phyloP scores from a whole-genome alignment of 169 alveolate species.

The Toxoplasma gondii region DNA sequence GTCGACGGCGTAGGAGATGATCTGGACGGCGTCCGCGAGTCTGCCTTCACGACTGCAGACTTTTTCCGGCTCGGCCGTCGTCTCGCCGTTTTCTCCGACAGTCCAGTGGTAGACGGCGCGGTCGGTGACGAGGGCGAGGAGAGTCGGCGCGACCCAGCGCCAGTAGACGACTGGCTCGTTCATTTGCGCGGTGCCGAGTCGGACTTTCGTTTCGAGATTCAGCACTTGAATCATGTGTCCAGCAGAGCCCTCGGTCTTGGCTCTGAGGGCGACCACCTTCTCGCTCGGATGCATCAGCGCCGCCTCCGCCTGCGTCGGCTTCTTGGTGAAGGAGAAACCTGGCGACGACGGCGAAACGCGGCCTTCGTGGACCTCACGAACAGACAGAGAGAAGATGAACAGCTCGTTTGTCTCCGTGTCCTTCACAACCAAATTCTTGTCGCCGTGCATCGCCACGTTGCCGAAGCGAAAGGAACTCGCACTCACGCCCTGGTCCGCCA shows the following conservation, averaged over 20 bases:
- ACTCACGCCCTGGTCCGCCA: slow-evolving; percentile 70
- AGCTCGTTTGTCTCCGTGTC: slow-evolving; percentile 71
- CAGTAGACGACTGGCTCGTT: slow-evolving; percentile 91
- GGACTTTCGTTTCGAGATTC: slow-evolving; percentile 91
- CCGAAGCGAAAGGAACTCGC: slow-evolving; percentile 76
- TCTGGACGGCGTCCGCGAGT: slow-evolving; percentile 89
- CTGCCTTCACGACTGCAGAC: slow-evolving; percentile 90
- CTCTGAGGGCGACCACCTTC: slow-evolving; percentile 93
- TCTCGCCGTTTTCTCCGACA: slow-evolving; percentile 69
- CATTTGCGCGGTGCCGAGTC: slow-evolving; percentile 90
- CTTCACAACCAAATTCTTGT: slow-evolving; percentile 72
- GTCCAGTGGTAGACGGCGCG: slow-evolving; percentile 91
- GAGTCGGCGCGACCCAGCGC: slow-evolving; percentile 92
- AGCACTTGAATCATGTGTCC: slow-evolving; percentile 88
- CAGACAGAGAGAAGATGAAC: slow-evolving; percentile 78
- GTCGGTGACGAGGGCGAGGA: slow-evolving; percentile 92
- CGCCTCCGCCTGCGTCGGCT: slow-evolving; percentile 96
- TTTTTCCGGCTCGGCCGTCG: slow-evolving; percentile 79
- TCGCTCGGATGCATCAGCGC: slow-evolving; percentile 95
- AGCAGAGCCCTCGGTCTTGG: slow-evolving; percentile 72
- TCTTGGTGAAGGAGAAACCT: slow-evolving; percentile 80
- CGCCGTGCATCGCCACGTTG: slow-evolving; percentile 76
- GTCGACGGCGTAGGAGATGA: slow-evolving; percentile 78
- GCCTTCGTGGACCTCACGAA: slow-evolving; percentile 69
- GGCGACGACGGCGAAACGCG: not conserved